These are phyloP conservation scores for Dioscorea cayenensis DNA, from an alignment of 116 monocot species.

Conservation along the genomic window DNA sequence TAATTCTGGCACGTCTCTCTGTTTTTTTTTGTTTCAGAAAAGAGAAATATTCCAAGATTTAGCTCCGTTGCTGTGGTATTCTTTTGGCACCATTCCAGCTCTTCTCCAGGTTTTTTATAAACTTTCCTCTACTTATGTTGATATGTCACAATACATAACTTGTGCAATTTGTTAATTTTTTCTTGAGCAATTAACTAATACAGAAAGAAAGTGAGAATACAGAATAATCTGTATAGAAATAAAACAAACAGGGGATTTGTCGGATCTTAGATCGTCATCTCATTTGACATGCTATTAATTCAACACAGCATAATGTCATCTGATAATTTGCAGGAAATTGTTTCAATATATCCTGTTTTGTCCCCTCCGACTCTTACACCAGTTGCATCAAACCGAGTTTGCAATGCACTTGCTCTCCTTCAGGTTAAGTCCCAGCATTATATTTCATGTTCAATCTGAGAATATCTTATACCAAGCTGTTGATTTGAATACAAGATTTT, in stretches of 20 bases:
- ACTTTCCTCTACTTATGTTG: not conserved
- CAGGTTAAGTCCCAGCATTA: constrained; percentile 35
- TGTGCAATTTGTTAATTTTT: too few species aligned
- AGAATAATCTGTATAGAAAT: too few species aligned
- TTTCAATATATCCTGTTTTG: constrained; percentile 78
- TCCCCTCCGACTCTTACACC: constrained; percentile 64
- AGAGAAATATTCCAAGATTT: constrained; percentile 94
- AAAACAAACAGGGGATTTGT: too few species aligned
- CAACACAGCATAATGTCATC: too few species aligned
- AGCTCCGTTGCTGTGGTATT: constrained; percentile 92
- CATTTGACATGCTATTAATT: too few species aligned
- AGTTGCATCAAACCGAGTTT: constrained; percentile 73
- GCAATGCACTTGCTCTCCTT: constrained; percentile 91
- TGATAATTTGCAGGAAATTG: constrained; percentile 62
- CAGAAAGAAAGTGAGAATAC: too few species aligned
- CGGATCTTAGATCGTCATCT: too few species aligned
- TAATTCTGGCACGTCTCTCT: not conserved
- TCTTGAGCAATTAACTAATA: too few species aligned
- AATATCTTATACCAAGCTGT: not conserved
- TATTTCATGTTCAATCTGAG: not conserved
- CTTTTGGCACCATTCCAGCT: constrained; percentile 88
- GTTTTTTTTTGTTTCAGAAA: constrained; percentile 57
- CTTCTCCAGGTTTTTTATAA: constrained; percentile 52
- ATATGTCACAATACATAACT: not conserved
- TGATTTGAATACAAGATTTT: too few species aligned